Percentiles rank a stretch among this genome's conserved stretches.
phyloP scores from a whole-genome alignment of 2,329 filamentous ascomycete genomes.

The Sclerotinia trifoliorum region DNA sequence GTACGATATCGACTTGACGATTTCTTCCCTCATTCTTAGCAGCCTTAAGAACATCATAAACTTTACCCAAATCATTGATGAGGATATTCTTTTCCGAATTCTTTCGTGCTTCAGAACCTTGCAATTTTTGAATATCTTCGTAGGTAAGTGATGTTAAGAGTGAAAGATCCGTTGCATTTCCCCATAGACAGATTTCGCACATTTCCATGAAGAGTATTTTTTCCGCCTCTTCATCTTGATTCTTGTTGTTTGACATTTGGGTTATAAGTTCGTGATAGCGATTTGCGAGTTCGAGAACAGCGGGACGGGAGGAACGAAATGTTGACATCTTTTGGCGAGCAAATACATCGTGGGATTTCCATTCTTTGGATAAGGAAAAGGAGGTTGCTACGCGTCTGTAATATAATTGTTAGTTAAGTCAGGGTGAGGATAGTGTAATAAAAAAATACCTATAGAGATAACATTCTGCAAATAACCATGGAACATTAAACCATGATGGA shows the following conservation, averaged over 20 bases:
- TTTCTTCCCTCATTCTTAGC: constrained; percentile 65
- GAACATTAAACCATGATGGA: constrained; percentile 76
- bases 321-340: constrained; percentile 85
- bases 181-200: constrained; percentile 96
- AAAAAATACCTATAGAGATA: constrained; percentile 71
- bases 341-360: constrained; percentile 90
- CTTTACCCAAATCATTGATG: constrained; percentile 74
- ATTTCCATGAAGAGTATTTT: constrained; percentile 83
- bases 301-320: constrained; percentile 86
- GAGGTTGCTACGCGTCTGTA: constrained; percentile 73
- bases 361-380: constrained; percentile 74
- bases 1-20: constrained; percentile 84
- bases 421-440: background rate
- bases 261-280: constrained; percentile 72
- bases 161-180: constrained; percentile 92
- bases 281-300: constrained; percentile 77
- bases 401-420: constrained; percentile 17
- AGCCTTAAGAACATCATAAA: constrained; percentile 66
- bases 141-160: constrained; percentile 87
- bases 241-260: constrained; percentile 56
- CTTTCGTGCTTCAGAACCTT: constrained; percentile 84
- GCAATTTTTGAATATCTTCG: constrained; percentile 94
- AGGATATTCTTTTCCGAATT: constrained; percentile 88
- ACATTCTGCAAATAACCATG: constrained; percentile 92
- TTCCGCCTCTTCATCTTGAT: constrained; percentile 59